phyloP scores from a whole-genome alignment of 2,329 filamentous ascomycete species.

The Madurella fahalii region DNA sequence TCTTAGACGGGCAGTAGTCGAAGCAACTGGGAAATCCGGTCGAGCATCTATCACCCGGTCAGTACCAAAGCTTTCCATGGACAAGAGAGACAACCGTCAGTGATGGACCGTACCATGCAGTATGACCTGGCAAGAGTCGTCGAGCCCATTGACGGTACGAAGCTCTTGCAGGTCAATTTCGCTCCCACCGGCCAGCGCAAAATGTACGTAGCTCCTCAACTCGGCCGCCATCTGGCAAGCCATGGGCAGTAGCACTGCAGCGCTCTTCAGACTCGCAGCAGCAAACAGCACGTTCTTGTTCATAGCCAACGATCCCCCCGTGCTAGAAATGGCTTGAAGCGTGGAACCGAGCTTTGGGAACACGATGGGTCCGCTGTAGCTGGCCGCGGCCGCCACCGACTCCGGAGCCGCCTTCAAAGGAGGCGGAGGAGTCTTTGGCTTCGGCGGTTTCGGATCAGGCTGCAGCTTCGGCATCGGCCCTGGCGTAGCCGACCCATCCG shows the following conservation, averaged over 20 bases:
- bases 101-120: slow-evolving; percentile 46
- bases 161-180: slow-evolving; percentile 66
- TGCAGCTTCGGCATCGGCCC: slow-evolving; percentile 13
- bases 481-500: slow-evolving; percentile 6
- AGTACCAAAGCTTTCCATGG: slow-evolving; percentile 7
- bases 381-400: neutral
- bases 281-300: slow-evolving; percentile 78
- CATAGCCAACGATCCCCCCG: slow-evolving; percentile 44
- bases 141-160: slow-evolving; percentile 74
- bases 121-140: slow-evolving; percentile 61
- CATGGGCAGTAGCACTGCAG: slow-evolving; percentile 68
- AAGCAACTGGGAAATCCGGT: slow-evolving; percentile 66
- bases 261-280: slow-evolving; percentile 68
- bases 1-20: slow-evolving; percentile 66
- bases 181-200: slow-evolving; percentile 71
- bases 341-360: slow-evolving; percentile 63
- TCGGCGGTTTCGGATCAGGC: slow-evolving; percentile 12
- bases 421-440: neutral
- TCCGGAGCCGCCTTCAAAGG: neutral
- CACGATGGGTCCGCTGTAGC: slow-evolving; percentile 65
- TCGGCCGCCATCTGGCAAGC: slow-evolving; percentile 79
- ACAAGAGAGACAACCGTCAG: neutral
- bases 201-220: slow-evolving; percentile 71
- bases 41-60: slow-evolving; percentile 59
- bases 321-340: slow-evolving; percentile 55